Evolutionary conservation across 2,329 filamentous ascomycete species (phyloP), one percentile per base, ranked within the genome.

Genomic region (Tympanopsis confertula): DNA sequence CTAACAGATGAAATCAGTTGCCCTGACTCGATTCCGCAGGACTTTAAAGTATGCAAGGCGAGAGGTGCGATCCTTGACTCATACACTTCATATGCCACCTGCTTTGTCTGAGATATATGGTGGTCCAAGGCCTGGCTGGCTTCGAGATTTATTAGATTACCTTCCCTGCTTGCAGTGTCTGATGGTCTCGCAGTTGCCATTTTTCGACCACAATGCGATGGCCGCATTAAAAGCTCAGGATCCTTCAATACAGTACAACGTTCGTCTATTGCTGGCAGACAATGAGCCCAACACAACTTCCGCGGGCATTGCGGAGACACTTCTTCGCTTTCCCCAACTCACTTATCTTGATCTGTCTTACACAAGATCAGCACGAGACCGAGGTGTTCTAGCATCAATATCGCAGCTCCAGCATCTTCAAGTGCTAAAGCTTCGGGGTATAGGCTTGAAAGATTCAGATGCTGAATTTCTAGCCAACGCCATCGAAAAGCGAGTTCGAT

Each of bases 61-160:
- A 17, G 58, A 59, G 41, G 68, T 74, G 19, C 57, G 74, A 38
- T 63, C 64, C 36, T 55, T 76, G 35, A 78, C 73, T 5, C 74
- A 78, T 52, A 78, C 74, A 1, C 60, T 79, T 14, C 71, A 74
- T 47, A 58, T 79, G 17, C 73, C 73, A 3, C 71, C 74, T 3
- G 72, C 72, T 2, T 61, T 75, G 41, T 71, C 70, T 2, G 73
- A 78, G 48, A 65, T 77, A 19, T 78, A 78, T 48, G 71, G 68
- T 40, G 70, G 71, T 13, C 74, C 71, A 1, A 66, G 70, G 40
- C 58, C 66, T 3, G 69, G 69, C 40, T 79, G 74, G 74, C 54
- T 79, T 26, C 60, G 67, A 36, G 72, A 78, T 41, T 61, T 77
- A 4, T 59, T 78, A 17, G 69, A 74, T 38, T 64, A 61, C 38